These are phyloP conservation scores for Tricholomella constricta DNA, from an alignment of 768 basidiomycete species.

Conservation along the genomic window DNA sequence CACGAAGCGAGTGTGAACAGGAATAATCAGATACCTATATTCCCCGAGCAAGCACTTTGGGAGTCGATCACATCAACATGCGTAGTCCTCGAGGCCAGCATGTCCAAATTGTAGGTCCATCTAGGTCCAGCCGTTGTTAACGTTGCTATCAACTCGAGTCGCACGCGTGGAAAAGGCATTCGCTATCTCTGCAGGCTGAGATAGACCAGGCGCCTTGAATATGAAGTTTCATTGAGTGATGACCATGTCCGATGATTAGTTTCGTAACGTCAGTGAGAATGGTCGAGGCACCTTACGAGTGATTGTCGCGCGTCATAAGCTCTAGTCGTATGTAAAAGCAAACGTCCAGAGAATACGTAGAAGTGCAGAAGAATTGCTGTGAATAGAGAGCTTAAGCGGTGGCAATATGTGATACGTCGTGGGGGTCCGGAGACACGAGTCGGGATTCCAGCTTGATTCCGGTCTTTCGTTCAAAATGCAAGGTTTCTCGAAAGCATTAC, in stretches of 20 bases:
- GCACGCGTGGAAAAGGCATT: slow-evolving; percentile 4
- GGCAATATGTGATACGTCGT: background rate
- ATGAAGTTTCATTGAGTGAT: background rate
- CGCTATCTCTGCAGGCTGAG: background rate
- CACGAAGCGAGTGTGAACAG: background rate
- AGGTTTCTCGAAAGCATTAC: slow-evolving; percentile 2
- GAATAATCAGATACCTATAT: background rate
- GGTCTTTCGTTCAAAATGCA: background rate
- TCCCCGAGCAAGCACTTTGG: background rate
- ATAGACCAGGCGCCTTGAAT: background rate
- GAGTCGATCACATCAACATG: slow-evolving; percentile 14
- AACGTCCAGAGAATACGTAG: background rate
- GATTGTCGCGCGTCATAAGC: background rate
- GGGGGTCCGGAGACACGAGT: background rate
- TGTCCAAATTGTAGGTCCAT: slow-evolving; percentile 13
- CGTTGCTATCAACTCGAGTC: background rate
- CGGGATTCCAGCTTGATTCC: background rate
- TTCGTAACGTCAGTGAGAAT: background rate
- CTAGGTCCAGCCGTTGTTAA: slow-evolving; percentile 8
- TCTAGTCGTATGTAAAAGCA: background rate
- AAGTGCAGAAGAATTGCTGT: background rate
- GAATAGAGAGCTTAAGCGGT: background rate
- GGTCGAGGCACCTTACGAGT: background rate
- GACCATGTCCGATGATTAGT: background rate
- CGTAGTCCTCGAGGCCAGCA: slow-evolving; percentile 11